These are phyloP conservation scores for Vitis hybrid DNA, from an alignment of 177 flowering plant genomes.

Conservation along the genomic window DNA sequence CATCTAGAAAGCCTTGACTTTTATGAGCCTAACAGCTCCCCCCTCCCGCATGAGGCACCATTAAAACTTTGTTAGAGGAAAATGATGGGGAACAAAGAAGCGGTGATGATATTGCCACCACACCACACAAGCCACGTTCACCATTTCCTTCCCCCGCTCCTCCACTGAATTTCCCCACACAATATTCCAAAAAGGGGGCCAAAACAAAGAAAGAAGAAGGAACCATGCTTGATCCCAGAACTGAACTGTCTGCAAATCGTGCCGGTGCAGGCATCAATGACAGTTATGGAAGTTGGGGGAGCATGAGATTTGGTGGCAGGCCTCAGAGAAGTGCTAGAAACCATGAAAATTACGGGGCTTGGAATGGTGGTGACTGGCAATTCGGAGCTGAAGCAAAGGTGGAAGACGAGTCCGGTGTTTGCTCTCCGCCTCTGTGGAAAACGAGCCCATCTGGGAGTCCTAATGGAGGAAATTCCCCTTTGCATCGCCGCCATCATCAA, in stretches of 20 bases:
- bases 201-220: no score
- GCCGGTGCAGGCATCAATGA: not conserved
- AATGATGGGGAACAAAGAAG: not conserved
- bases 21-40: not conserved
- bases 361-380: not conserved
- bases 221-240: not conserved
- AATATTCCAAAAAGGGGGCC: not conserved
- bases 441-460: constrained; percentile 31
- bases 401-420: constrained; percentile 27
- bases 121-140: no score
- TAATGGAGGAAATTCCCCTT: no score
- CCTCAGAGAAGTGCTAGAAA: not conserved
- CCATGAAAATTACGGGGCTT: not conserved
- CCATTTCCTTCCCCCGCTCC: not conserved
- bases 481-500: constrained; percentile 10
- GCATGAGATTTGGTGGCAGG: not conserved
- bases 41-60: not conserved
- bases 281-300: not conserved
- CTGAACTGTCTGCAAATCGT: not conserved
- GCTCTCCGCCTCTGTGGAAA: constrained; percentile 48
- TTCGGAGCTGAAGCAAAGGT: not conserved
- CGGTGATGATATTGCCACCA: not conserved
- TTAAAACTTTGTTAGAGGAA: not conserved
- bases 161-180: not conserved
- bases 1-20: constrained; percentile 12